A percentile compares a stretch with the other conserved stretches of the same genome.
Evolutionary conservation across 2,329 filamentous ascomycete genomes (phyloP).

Genomic region (Colletotrichum shisoi): DNA sequence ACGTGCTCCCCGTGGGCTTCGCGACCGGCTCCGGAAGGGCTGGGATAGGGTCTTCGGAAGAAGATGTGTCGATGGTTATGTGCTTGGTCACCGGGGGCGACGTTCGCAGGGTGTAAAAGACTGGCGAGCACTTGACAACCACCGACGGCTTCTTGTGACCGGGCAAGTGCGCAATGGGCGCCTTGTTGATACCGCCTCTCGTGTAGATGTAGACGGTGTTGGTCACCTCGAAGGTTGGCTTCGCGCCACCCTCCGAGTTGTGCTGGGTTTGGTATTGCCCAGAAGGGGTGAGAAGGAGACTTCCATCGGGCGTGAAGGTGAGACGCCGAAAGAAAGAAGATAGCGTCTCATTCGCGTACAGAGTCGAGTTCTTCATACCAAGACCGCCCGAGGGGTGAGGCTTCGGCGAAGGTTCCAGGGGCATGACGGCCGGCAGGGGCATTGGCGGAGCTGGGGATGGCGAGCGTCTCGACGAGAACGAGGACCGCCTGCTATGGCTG

Average conservation of each 20-base stretch:
- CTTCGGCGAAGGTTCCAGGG: slow-evolving; percentile 87
- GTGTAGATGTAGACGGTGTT: slow-evolving; percentile 99
- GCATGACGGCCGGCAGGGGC: slow-evolving; percentile 93
- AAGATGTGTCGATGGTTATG: slow-evolving; percentile 94
- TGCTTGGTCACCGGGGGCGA: slow-evolving; percentile 75
- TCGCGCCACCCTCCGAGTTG: slow-evolving; percentile 69
- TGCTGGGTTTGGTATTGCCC: slow-evolving; percentile 91
- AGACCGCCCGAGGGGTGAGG: slow-evolving; percentile 67
- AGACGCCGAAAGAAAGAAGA: slow-evolving; percentile 96
- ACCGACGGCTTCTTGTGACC: slow-evolving; percentile 98
- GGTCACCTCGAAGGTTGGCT: slow-evolving; percentile 82
- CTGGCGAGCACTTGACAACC: slow-evolving; percentile 90
- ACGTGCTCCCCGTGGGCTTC: slow-evolving; percentile 63
- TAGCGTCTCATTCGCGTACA: slow-evolving; percentile 96
- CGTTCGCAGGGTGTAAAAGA: slow-evolving; percentile 83
- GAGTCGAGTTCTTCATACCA: slow-evolving; percentile 81
- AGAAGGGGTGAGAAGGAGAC: slow-evolving; percentile 89
- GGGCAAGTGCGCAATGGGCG: slow-evolving; percentile 91
- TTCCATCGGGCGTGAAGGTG: slow-evolving; percentile 94
- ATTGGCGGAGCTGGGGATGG: slow-evolving; percentile 93
- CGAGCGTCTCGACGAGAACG: slow-evolving; percentile 86
- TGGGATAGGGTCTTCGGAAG: slow-evolving; percentile 81
- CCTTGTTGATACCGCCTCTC: slow-evolving; percentile 93
- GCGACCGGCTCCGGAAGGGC: slow-evolving; percentile 83
- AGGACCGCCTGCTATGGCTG: slow-evolving; percentile 71